Evolutionary conservation across 2,329 filamentous ascomycete species (phyloP).

Genomic region (Xylariaceae sp.): DNA sequence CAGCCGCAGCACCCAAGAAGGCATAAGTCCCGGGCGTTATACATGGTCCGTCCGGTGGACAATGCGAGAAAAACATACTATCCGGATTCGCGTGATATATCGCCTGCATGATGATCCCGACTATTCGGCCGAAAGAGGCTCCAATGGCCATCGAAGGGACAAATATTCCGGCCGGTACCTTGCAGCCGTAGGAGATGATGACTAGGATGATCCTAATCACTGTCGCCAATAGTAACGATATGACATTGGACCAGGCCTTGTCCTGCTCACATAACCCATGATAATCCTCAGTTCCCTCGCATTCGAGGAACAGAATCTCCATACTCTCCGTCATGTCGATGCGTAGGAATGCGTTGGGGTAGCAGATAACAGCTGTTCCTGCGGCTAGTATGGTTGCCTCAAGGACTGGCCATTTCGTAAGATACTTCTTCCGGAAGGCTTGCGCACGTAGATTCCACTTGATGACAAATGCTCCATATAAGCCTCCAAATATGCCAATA

Average conservation of each 20-base stretch:
- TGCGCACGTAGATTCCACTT: conserved; percentile 95
- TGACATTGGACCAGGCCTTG: conserved; percentile 78
- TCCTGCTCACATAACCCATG: conserved; percentile 84
- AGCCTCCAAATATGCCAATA: conserved; percentile 88
- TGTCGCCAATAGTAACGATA: conserved; percentile 81
- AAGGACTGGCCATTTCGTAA: conserved; percentile 81
- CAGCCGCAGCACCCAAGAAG: conserved; percentile 89
- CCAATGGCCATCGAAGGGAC: conserved; percentile 98
- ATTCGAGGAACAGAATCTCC: conserved; percentile 96
- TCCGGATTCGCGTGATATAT: conserved; percentile 84
- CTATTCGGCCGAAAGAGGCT: conserved; percentile 87
- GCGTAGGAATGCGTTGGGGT: conserved; percentile 90
- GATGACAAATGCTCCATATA: conserved; percentile 96
- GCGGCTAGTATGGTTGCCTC: conserved; percentile 86
- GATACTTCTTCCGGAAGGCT: conserved; percentile 91
- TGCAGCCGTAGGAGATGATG: conserved; percentile 96
- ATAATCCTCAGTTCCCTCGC: conserved; percentile 87
- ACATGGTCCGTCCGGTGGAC: conserved; percentile 89
- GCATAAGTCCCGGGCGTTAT: conserved; percentile 98
- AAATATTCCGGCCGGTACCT: conserved; percentile 97
- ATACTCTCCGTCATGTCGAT: conserved; percentile 99
- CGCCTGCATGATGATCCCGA: conserved; percentile 94
- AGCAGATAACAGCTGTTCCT: conserved; percentile 89
- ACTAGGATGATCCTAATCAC: conserved; percentile 82
- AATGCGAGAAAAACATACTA: conserved; percentile 86